Evolutionary conservation across 441 rosid genomes (phyloP).

Genomic region (Populus hybrid): DNA sequence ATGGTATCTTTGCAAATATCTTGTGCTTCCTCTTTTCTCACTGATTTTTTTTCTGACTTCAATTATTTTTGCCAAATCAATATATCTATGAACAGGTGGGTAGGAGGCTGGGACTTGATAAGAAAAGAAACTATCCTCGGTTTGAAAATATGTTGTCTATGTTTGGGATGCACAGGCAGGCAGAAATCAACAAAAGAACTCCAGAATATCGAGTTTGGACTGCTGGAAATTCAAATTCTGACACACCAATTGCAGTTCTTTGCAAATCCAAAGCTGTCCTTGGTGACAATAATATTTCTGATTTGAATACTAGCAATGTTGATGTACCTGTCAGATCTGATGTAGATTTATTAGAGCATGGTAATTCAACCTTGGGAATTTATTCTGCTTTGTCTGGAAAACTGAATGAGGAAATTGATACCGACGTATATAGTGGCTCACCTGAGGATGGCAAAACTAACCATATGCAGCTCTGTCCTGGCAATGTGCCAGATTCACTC

Average conservation of each 20-base stretch:
- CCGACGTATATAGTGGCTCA: too few species aligned
- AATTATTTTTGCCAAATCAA: not conserved
- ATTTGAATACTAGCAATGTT: slow-evolving; percentile 28
- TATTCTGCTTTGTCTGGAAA: too few species aligned
- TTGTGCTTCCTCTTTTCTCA: not conserved
- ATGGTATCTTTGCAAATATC: not conserved
- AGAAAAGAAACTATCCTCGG: slow-evolving; percentile 77
- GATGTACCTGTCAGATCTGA: too few species aligned
- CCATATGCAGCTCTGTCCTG: too few species aligned
- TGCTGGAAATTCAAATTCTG: slow-evolving; percentile 43
- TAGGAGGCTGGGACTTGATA: slow-evolving; percentile 78
- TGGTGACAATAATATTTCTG: slow-evolving; percentile 28
- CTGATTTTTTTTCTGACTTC: not conserved
- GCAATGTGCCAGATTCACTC: too few species aligned
- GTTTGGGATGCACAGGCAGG: slow-evolving; percentile 74
- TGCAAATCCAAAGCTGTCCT: slow-evolving; percentile 34
- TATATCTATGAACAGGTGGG: slow-evolving; percentile 51
- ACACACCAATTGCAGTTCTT: slow-evolving; percentile 43
- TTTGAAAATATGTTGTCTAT: slow-evolving; percentile 58
- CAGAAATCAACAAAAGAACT: slow-evolving; percentile 67
- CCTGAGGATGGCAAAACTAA: too few species aligned
- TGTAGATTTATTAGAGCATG: too few species aligned
- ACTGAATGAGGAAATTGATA: too few species aligned
- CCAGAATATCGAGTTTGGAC: slow-evolving; percentile 79
- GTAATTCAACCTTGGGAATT: too few species aligned